These are phyloP conservation scores for Arctium lappa DNA, from an alignment of 129 eudicot species.

Conservation along the genomic window DNA sequence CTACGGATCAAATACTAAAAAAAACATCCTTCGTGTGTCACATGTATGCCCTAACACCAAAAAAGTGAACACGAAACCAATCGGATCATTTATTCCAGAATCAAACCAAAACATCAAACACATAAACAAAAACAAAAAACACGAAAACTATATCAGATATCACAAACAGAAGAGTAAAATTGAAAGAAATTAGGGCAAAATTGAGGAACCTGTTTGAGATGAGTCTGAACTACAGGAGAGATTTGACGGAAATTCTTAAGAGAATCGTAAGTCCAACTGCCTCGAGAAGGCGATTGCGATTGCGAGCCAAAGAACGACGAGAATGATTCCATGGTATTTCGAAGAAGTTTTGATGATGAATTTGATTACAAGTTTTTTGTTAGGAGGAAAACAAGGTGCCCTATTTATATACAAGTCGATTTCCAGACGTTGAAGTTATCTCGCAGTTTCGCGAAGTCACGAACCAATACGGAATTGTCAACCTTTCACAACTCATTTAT, in stretches of 20 bases:
- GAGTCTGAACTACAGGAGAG: slow-evolving; percentile 84
- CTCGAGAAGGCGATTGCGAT: slow-evolving; percentile 47
- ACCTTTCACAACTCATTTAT: background rate
- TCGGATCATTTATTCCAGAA: background rate
- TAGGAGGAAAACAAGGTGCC: background rate
- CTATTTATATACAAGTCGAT: slow-evolving; percentile 1
- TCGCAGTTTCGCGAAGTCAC: slow-evolving; percentile 21
- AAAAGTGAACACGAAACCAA: background rate
- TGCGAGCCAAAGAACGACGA: slow-evolving; percentile 59
- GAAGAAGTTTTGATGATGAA: background rate
- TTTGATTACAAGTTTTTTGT: background rate
- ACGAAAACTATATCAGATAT: background rate
- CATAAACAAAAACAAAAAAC: background rate
- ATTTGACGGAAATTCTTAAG: slow-evolving; percentile 82
- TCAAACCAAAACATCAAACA: background rate
- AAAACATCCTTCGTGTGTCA: background rate
- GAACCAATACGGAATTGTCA: background rate
- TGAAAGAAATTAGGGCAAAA: background rate
- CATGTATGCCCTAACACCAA: slow-evolving; percentile 1
- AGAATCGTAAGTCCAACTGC: slow-evolving; percentile 67
- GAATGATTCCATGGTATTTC: slow-evolving; percentile 52
- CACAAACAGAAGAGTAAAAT: background rate
- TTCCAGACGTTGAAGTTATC: slow-evolving; percentile 5
- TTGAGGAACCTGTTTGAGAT: slow-evolving; percentile 70
- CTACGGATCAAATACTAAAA: background rate